These are phyloP conservation scores for Wilcoxina mikolae DNA, from an alignment of 495 filamentous ascomycete species.

Conservation along the genomic window DNA sequence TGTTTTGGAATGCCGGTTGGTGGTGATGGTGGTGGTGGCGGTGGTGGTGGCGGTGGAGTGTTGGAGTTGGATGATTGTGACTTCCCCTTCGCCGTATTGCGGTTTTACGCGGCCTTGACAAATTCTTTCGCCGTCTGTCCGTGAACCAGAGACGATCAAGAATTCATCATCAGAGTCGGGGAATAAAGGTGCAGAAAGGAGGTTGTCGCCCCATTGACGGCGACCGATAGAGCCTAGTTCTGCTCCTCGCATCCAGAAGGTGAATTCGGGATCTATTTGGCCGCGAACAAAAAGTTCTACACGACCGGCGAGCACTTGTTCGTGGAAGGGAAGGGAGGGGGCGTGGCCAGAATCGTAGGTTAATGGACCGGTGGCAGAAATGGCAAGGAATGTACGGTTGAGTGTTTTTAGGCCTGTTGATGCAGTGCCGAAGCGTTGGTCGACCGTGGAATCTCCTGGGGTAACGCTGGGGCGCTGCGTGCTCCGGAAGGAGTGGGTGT, in stretches of 20 bases:
- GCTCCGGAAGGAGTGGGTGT: not conserved
- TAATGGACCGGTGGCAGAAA: constrained; percentile 24
- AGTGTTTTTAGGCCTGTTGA: constrained; percentile 7
- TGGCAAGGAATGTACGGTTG: constrained; percentile 12
- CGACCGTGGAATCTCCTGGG: not conserved
- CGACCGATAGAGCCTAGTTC: constrained; percentile 19
- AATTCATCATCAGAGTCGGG: constrained; percentile 9
- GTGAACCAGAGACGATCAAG: not conserved
- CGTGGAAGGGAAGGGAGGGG: constrained; percentile 16
- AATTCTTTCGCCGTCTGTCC: not conserved
- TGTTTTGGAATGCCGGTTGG: not conserved
- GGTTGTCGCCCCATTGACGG: constrained; percentile 21
- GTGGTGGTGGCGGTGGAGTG: not conserved
- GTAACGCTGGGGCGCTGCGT: no score
- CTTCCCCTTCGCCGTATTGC: constrained; percentile 18
- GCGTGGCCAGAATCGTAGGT: constrained; percentile 11
- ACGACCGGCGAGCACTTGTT: constrained; percentile 6
- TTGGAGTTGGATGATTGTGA: constrained; percentile 7
- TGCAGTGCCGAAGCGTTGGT: constrained; percentile 22
- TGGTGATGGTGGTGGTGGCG: no score
- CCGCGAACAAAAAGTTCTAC: constrained; percentile 19
- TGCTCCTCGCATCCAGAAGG: constrained; percentile 14
- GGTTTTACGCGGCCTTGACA: constrained; percentile 6
- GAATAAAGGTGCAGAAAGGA: constrained; percentile 15
- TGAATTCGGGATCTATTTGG: constrained; percentile 2